Base-by-base conservation (phyloP, 1,284 basidiomycete genomes). In the Ceratobasidium sp. region DNA sequence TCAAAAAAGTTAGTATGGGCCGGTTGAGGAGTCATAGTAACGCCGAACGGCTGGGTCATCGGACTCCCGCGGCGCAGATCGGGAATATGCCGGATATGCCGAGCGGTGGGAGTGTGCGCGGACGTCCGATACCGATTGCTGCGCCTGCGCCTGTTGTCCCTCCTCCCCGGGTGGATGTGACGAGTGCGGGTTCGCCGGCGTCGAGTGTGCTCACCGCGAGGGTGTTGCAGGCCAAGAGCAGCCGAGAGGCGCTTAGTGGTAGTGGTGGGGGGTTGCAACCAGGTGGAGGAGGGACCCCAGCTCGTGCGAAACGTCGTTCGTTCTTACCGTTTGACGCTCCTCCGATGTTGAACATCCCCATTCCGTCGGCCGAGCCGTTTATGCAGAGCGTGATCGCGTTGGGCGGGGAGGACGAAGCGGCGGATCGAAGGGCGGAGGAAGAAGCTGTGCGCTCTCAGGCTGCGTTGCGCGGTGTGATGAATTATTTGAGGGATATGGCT, bases 1-100 rank as follows among this genome's bases (percentile, higher is more conserved):
- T 98, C 79, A 95, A 96, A 86, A 98, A 98, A 86, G 96, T 98
- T 94, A 96, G 95, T 12, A 96, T 96, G 94, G 93, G 94, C 28
- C 94, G 93, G 84, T 92, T 86, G 78, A 77, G 82, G 28, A 78
- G 79, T 59, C 50, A 54, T 66, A 46, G 73, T 50, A 77, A 77
- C 50, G 50, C 62, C 20, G 65, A 76, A 38, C 33, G 73, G 71
- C 54, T 78, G 42, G 65, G 71, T 33, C 59, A 46, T 17, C 26
- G 40, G 1, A 26, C 52, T 9, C 71, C 71, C 3, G 15, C 59
- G 20, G 71, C 71, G n/a, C 59, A 74, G 28, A 26, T 54, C 12
- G 71, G 71, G 48, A 65, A 56, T 65, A 74, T 74, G 71, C 71
- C 71, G 15, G 71, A 46, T 38, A 42, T 66, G 15, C 65, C 65